phyloP scores from a whole-genome alignment of 1,139 yeast species.

The Kodamaea sp. region DNA sequence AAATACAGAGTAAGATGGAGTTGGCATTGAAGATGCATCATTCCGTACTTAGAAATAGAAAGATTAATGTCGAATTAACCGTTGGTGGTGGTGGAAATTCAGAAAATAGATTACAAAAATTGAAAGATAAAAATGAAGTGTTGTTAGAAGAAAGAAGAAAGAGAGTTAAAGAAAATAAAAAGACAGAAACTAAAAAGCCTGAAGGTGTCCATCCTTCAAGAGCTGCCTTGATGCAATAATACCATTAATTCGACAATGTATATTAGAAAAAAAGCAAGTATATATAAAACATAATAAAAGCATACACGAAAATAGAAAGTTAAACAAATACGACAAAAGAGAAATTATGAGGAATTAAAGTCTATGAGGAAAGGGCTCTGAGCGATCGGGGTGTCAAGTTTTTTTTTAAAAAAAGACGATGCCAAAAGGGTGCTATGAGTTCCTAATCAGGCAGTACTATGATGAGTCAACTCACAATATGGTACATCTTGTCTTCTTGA shows the following conservation, averaged over 20 bases:
- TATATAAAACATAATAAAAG: conserved; percentile 2
- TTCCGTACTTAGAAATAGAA: conserved; percentile 59
- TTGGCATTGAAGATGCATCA: conserved; percentile 82
- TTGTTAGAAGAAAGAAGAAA: conserved; percentile 60
- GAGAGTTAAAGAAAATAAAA: conserved; percentile 28
- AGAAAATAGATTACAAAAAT: conserved; percentile 60
- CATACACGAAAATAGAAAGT: conserved; percentile 1
- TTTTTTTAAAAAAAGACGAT: too few species aligned
- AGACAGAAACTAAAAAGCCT: conserved; percentile 15
- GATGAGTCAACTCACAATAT: conserved; percentile 33
- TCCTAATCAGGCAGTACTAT: not conserved
- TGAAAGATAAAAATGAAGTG: conserved; percentile 74
- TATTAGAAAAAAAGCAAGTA: conserved; percentile 2
- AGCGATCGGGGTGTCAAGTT: too few species aligned
- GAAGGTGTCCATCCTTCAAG: conserved; percentile 59
- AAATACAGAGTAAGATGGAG: conserved; percentile 77
- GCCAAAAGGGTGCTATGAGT: too few species aligned
- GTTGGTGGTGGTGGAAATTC: conserved; percentile 99
- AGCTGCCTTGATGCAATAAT: conserved; percentile 36
- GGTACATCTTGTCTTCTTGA: conserved; percentile 25
- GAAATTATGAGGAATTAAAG: conserved; percentile 5
- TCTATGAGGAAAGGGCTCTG: not conserved
- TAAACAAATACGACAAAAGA: conserved; percentile 1
- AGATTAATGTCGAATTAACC: conserved; percentile 90
- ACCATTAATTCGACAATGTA: conserved; percentile 1